Base-by-base conservation (phyloP, 2,329 filamentous ascomycete species). In the Hymenoscyphus fraxineus region DNA sequence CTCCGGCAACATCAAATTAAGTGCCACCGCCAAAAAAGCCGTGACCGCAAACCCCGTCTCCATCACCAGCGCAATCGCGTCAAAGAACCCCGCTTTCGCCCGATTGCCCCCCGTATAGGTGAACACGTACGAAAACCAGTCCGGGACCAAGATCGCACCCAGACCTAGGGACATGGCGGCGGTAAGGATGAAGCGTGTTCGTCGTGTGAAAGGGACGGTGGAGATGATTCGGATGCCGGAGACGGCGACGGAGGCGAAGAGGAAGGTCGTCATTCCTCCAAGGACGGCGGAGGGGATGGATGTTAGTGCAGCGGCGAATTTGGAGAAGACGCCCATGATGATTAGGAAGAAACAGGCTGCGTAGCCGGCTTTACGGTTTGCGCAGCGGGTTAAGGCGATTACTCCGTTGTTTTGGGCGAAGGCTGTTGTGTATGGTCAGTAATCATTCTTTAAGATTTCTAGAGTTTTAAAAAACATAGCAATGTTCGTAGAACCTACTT, bases 371-470 rank as follows among this genome's bases (percentile, higher is more conserved):
- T 87, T 89, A 62, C 91, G 85, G 75, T 92, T 94, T 0, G 91
- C 91, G 75, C 91, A 94, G 16, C 90, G 84, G 0, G 91, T 95
- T 56, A 95, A 81, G 0, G 91, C 89, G 66, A 95, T 93, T 60
- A 94, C 90, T 41, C 91, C 91, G 74, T 94, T 93, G 79, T 94
- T 94, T 76, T 93, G 90, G 0, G 91, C 91, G 70, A 93, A 93
- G 0, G 88, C 89, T 1, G 86, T 88, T 16, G 12, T 31, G 12
- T 35, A 19, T 35, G 13, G 31, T 38, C 9, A 57, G 27, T 9
- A 35, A 38, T 57, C 15, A 31, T 35, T 15, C 54, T 56, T 13
- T 27, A 10, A 31, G 19, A 27, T 56, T 3, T 56, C n/a, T 56
- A 6, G 3, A 7, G 16, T 44, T n/a, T 6, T 6, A 2, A 12